Evolutionary conservation across 306 rosid species (phyloP).

Genomic region (Vicia sativa): DNA sequence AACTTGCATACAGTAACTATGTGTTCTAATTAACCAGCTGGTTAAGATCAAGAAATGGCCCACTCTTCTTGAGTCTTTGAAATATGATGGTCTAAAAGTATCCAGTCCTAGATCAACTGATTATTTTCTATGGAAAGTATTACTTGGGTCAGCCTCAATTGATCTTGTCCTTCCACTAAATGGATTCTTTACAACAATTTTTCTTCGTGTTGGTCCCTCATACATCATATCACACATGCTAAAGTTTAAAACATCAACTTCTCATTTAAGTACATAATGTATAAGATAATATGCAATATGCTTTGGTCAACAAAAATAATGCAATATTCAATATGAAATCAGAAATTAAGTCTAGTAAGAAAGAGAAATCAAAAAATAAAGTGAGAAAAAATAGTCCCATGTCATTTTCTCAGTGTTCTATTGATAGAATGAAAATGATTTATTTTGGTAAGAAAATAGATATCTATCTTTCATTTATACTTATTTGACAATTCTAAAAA

Average conservation of each 20-base stretch:
- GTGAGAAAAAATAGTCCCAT: neutral
- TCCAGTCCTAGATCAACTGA: constrained; percentile 35
- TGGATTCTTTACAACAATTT: constrained; percentile 43
- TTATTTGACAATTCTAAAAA: too few relatives aligned
- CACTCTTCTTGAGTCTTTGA: constrained; percentile 9
- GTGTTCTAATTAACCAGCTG: too few relatives aligned
- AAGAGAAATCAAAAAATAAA: neutral
- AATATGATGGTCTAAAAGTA: constrained; percentile 35
- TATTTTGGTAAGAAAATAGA: too few relatives aligned
- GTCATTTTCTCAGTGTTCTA: neutral
- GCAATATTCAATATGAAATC: neutral
- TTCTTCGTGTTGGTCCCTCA: constrained; percentile 43
- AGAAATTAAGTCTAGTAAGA: neutral
- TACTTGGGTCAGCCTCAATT: constrained; percentile 41
- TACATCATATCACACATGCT: constrained; percentile 43
- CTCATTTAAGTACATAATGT: constrained; percentile 8
- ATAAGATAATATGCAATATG: neutral
- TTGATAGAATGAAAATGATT: too few relatives aligned
- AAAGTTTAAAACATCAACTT: constrained; percentile 27
- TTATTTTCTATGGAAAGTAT: constrained; percentile 27
- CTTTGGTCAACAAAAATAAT: neutral
- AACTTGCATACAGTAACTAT: neutral
- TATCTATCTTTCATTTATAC: too few relatives aligned
- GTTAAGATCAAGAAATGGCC: constrained; percentile 11
- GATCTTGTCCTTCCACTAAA: constrained; percentile 30